Percentiles rank a stretch among this genome's conserved stretches.
Conservation (phyloP, 441 rosid genomes). For the Melastoma candidum region DNA sequence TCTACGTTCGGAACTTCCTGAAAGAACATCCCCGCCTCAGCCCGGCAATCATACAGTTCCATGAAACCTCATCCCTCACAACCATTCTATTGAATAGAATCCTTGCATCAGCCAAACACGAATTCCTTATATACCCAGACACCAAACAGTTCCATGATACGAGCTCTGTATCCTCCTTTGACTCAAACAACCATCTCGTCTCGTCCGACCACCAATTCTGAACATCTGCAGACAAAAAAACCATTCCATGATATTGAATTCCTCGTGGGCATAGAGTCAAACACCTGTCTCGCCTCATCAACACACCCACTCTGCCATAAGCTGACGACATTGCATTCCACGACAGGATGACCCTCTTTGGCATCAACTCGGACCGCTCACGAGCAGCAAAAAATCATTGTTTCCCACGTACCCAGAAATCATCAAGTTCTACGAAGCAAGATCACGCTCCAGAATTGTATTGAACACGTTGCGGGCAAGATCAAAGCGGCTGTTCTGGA, state of each 20-base stretch:
- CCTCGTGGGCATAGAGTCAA: slow-evolving; percentile 47
- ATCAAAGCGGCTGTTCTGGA: slow-evolving; percentile 24
- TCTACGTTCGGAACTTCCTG: slow-evolving; percentile 45
- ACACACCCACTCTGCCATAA: slow-evolving; percentile 56
- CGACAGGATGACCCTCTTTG: slow-evolving; percentile 17
- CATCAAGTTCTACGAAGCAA: slow-evolving; percentile 17
- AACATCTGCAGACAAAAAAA: slow-evolving; percentile 48
- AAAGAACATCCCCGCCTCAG: slow-evolving; percentile 47
- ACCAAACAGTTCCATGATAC: slow-evolving; percentile 37
- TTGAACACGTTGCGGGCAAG: slow-evolving; percentile 21
- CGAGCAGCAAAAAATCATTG: slow-evolving; percentile 37
- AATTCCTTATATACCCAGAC: slow-evolving; percentile 60
- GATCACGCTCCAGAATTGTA: slow-evolving; percentile 14
- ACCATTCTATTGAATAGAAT: slow-evolving; percentile 40
- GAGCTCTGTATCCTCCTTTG: slow-evolving; percentile 13
- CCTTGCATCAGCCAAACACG: slow-evolving; percentile 40
- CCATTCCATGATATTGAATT: slow-evolving; percentile 62
- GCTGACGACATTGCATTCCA: slow-evolving; percentile 75
- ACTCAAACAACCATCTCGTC: slow-evolving; percentile 41
- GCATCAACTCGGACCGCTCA: slow-evolving; percentile 45
- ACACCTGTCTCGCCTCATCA: slow-evolving; percentile 48
- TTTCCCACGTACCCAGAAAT: slow-evolving; percentile 34
- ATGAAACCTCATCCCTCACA: slow-evolving; percentile 33
- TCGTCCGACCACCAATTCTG: slow-evolving; percentile 58
- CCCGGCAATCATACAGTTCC: slow-evolving; percentile 42